Evolutionary conservation across 2,329 filamentous ascomycete genomes (phyloP).

Genomic region (Pezicula radicicola): DNA sequence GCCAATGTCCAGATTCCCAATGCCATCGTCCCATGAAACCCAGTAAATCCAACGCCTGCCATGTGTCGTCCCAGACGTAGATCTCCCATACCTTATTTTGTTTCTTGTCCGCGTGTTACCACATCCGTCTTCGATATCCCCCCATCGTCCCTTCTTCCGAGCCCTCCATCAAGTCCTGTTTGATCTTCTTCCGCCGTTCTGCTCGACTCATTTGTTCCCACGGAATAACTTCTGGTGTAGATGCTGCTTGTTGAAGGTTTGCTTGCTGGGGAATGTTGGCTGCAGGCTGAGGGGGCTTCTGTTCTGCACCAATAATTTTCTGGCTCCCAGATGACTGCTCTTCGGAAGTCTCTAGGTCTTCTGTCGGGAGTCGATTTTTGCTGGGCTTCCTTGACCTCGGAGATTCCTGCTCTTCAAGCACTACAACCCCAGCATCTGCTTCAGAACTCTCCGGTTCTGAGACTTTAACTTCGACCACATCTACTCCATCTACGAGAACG

Average conservation of each 20-base stretch:
- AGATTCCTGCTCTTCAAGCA: too few relatives aligned
- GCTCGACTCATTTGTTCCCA: slow-evolving; percentile 21
- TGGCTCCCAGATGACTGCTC: too few relatives aligned
- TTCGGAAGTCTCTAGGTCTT: too few relatives aligned
- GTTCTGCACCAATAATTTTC: too few relatives aligned
- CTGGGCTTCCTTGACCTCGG: too few relatives aligned
- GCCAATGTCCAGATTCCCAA: too few relatives aligned
- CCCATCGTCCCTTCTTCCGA: slow-evolving; percentile 36
- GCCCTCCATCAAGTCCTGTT: slow-evolving; percentile 46
- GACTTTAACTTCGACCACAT: too few relatives aligned
- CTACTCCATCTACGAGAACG: too few relatives aligned
- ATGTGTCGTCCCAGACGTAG: background rate
- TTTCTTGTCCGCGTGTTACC: slow-evolving; percentile 28
- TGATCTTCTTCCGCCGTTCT: slow-evolving; percentile 51
- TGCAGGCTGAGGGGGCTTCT: too few relatives aligned
- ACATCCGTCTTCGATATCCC: slow-evolving; percentile 53
- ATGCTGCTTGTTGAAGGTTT: background rate
- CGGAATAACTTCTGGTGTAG: background rate
- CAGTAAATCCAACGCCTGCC: background rate
- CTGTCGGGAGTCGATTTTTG: too few relatives aligned
- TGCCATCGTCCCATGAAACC: background rate
- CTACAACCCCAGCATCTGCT: too few relatives aligned
- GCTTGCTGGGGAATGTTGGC: background rate
- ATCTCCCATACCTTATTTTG: background rate
- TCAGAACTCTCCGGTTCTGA: too few relatives aligned